Conservation (phyloP, 1,284 basidiomycete species). For the Lentinula novae-zelandiae region DNA sequence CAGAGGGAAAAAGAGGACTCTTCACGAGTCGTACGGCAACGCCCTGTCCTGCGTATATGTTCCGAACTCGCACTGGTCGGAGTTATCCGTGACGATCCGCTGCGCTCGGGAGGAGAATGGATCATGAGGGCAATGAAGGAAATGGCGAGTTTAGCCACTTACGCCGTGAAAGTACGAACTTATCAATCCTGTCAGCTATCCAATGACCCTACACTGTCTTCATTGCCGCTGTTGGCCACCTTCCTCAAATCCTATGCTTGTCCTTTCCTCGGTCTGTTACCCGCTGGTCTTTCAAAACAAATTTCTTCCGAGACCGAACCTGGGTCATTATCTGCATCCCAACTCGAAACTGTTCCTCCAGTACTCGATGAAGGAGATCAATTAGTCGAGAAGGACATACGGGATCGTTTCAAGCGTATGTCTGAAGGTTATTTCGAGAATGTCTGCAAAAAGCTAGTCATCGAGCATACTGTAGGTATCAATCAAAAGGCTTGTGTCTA, state of each 20-base stretch:
- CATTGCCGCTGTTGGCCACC: constrained; percentile 78
- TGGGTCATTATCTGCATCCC: constrained; percentile 45
- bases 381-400: constrained; percentile 78
- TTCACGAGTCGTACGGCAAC: constrained; percentile 75
- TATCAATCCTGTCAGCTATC: constrained; percentile 55
- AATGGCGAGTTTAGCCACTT: constrained; percentile 50
- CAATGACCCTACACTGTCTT: constrained; percentile 82
- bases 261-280: constrained; percentile 73
- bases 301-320: constrained; percentile 49
- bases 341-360: constrained; percentile 32
- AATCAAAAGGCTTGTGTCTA: constrained; percentile 4
- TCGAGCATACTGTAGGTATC: constrained; percentile 79
- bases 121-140: constrained; percentile 80
- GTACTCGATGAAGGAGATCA: constrained; percentile 59
- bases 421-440: constrained; percentile 92
- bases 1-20: constrained; percentile 94
- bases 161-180: constrained; percentile 9
- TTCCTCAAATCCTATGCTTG: constrained; percentile 84
- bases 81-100: constrained; percentile 65
- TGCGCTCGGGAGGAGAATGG: constrained; percentile 79
- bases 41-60: constrained; percentile 82
- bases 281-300: constrained; percentile 53
- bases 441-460: constrained; percentile 86
- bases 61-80: constrained; percentile 90
- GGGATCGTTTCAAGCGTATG: constrained; percentile 88